Percentiles rank a stretch among this genome's conserved stretches.
phyloP scores from a whole-genome alignment of 179 eudicot species.

The Drosera spatulata region DNA sequence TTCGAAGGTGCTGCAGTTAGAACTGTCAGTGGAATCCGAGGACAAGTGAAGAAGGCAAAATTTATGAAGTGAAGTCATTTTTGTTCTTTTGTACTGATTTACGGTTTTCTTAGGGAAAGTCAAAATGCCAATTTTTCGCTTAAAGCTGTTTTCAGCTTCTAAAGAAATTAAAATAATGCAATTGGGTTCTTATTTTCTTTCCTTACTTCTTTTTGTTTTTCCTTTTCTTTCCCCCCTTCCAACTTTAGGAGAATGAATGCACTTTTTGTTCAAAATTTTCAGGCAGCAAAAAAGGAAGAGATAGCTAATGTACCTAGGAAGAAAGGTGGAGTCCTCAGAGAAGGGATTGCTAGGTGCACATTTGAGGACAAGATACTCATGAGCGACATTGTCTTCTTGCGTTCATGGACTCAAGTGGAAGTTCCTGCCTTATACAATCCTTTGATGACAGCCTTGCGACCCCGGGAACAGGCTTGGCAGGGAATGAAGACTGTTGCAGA shows the following conservation, averaged over 20 bases:
- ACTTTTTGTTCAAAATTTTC: slow-evolving; percentile 7
- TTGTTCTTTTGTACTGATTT: too few relatives aligned
- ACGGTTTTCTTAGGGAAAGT: too few relatives aligned
- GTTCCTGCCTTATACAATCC: slow-evolving; percentile 75
- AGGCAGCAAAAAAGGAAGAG: slow-evolving; percentile 92
- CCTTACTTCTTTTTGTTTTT: neutral
- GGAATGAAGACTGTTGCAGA: slow-evolving; percentile 95
- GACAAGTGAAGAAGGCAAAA: slow-evolving; percentile 87
- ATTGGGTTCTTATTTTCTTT: neutral
- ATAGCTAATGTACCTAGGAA: slow-evolving; percentile 53
- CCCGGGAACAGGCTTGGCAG: slow-evolving; percentile 62
- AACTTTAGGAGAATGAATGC: too few relatives aligned
- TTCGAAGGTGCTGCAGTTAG: slow-evolving; percentile 84
- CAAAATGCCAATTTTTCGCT: too few relatives aligned
- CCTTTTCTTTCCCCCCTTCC: neutral
- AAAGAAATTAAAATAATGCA: neutral
- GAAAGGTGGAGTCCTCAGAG: slow-evolving; percentile 52
- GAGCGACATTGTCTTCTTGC: slow-evolving; percentile 88
- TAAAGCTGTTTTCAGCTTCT: too few relatives aligned
- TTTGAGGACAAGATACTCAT: slow-evolving; percentile 94
- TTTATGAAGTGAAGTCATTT: neutral
- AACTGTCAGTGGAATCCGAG: slow-evolving; percentile 92
- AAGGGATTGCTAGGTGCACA: slow-evolving; percentile 93
- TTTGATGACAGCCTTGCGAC: slow-evolving; percentile 84
- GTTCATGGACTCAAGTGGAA: slow-evolving; percentile 90